Base-by-base conservation (phyloP, 495 filamentous ascomycete genomes). In the Hypoxylon trugodes region DNA sequence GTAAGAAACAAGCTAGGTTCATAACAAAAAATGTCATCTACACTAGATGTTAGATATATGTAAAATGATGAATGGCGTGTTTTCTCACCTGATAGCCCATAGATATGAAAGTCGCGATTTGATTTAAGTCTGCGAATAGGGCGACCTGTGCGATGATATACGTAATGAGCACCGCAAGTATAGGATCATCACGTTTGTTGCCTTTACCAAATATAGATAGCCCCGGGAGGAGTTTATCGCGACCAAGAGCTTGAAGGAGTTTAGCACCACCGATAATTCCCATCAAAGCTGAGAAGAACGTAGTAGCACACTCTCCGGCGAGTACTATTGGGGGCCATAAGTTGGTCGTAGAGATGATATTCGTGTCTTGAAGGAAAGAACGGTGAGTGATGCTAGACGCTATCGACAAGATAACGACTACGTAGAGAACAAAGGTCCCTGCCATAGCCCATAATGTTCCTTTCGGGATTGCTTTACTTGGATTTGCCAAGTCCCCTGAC, bases 191-290 rank as follows among this genome's bases (percentile, higher is more conserved):
- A 28, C 78, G 82, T 41, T 83, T 86, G 4, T 89, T 91, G 12
- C 92, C 91, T 73, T 90, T 89, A 28, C 87, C 85, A 66, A 96
- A 93, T 2, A 91, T 65, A 2, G 80, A 85, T 15, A 96, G 73
- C 2, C 91, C 91, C 3, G 92, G 91, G 24, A 96, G 78, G 6
- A 96, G 78, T 65, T 86, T 86, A 71, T 96, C 92, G 70, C 91
- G 81, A 10, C 90, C 90, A 47, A 96, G 82, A 16, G 92, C 92
- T 69, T 95, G 92, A 26, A 96, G 81, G 12, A 94, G 85, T 75
- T 95, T 95, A n/a, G 91, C 90, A 18, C 91, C 88, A 1, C 90
- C 91, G 65, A 95, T 92, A 6, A 96, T 84, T 0, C 92, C 92
- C 90, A 95, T 96, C 55, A 96, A 66, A 2, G 88, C 84, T 0